Base-by-base conservation (phyloP, 805 yeast species). In the Nakazawaea anatomiae region DNA sequence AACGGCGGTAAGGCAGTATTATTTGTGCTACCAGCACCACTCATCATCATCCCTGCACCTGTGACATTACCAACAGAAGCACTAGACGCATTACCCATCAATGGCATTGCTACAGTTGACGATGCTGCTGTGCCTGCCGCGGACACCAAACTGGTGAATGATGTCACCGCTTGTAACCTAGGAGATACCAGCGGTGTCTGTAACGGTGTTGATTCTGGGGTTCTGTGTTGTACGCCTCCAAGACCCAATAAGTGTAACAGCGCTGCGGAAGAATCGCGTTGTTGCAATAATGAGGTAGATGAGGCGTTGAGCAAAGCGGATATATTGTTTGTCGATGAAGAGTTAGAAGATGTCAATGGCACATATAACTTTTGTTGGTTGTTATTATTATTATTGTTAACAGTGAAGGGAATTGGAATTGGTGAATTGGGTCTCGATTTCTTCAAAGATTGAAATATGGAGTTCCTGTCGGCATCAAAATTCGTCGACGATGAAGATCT, bases 351-450 rank as follows among this genome's bases (percentile, higher is more conserved):
- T 28, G n/a, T 32, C 27, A 25, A 8, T 5, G 27, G 48, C 8
- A 12, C 40, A 38, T 10, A n/a, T 12, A 38, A 38, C n/a, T 38
- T 38, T 12, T 10, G 40, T 38, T 38, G 40, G n/a, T 3, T 38
- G n/a, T 6, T 12, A 38, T 11, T 12, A 38, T 11, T 12, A 12
- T n/a, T 38, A 12, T n/a, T 38, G 18, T 6, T 10, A 11, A 18
- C 10, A 12, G 10, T 38, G 18, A 12, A 34, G 14, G 12, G 39
- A 4, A 14, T 43, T 8, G 44, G 32, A 9, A 39, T 31, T 5
- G 82, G 82, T 9, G 79, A 73, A 61, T 75, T 76, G 28, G 82
- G 81, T 55, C 82, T 62, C 36, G 79, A 74, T 55, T 69, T 72
- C 58, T 77, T 77, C 48, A 70, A 64, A 40, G 70, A 8, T 14